Evolutionary conservation across 208 protist species (phyloP), one percentile per base, ranked within the genome.

Genomic region (Leishmania major): DNA sequence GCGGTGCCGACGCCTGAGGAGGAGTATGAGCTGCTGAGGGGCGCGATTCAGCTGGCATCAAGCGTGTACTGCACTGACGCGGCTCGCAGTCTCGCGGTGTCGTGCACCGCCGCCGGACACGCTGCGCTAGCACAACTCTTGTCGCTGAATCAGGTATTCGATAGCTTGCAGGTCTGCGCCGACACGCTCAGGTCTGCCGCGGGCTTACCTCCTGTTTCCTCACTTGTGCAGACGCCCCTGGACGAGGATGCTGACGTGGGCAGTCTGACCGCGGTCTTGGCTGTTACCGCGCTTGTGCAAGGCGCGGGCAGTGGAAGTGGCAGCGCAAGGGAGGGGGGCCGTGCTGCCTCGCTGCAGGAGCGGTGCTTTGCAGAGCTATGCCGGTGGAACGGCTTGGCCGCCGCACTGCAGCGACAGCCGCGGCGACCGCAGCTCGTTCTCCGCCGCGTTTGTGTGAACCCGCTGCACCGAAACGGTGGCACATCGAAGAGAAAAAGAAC

Each of bases 381-480:
- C 77, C 66, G 35, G 45, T 94, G 82, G 82, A 92, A 86, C 62
- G 77, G 49, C 6, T 76, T 95, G 66, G 92, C 90, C 0, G 83
- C 76, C 43, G 66, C 31, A 6, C 74, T 95, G 75, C 87, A 84
- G 47, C 78, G 78, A 35, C 60, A 66, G 28, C 84, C 91, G 62
- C 86, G 89, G 25, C 89, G 91, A 37, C 91, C 91, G 45, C 90
- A 92, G 73, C 47, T 84, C 22, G 45, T 89, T 67, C 79, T 88
- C 19, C 78, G 77, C 59, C 75, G 77, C 49, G 59, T 45, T 25
- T 37, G 28, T 43, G 71, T 79, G 10, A 72, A 66, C 40, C 47
- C 51, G 3, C 11, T 31, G 75, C 55, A 31, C 17, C 11, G 28
- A 6, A 70, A 35, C 40, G 37, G 43, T n/a, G 25, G 43, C n/a